Evolutionary conservation across 106 monocot species (phyloP).

Genomic region (Dactylorhiza incarnata): DNA sequence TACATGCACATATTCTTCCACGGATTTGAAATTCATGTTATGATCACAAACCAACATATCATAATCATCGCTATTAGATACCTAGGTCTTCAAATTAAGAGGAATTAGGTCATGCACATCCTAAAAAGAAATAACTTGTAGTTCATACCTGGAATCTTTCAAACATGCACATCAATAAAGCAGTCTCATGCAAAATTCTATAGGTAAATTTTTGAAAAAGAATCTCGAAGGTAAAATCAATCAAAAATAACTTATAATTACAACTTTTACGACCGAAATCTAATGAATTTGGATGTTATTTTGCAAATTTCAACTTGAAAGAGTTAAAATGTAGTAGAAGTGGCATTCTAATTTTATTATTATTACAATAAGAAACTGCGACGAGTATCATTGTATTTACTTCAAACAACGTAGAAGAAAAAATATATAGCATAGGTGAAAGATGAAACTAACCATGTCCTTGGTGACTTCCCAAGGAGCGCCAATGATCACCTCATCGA

Average conservation of each 20-base stretch:
- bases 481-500: slow-evolving; percentile 98
- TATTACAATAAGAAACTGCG: background rate
- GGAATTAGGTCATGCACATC: background rate
- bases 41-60: background rate
- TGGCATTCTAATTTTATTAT: background rate
- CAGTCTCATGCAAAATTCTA: background rate
- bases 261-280: background rate
- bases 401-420: background rate
- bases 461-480: slow-evolving; percentile 93
- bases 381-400: background rate
- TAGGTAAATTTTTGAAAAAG: background rate
- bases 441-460: slow-evolving; percentile 61
- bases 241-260: background rate
- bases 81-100: background rate
- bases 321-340: background rate
- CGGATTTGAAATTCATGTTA: background rate
- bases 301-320: background rate
- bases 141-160: background rate
- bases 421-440: background rate
- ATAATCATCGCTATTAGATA: background rate
- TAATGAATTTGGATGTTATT: background rate
- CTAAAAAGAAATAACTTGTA: background rate
- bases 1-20: background rate
- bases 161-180: background rate
- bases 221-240: background rate